Base-by-base conservation (phyloP, 2,329 filamentous ascomycete genomes). In the Monosporascus sp. region DNA sequence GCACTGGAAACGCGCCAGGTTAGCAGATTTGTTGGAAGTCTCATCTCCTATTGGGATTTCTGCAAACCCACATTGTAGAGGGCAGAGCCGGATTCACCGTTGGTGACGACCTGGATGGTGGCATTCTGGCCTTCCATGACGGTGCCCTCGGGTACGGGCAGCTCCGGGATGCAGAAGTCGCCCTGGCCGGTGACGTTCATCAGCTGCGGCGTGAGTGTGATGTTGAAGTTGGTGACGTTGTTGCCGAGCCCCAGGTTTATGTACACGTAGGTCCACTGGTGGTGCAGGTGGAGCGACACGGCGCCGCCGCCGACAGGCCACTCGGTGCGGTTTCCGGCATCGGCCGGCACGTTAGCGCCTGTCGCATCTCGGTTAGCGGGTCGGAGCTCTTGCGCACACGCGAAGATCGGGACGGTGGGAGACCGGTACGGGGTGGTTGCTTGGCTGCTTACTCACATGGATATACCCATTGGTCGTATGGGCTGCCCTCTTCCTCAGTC, bases 51-150 rank as follows among this genome's bases (percentile, higher is more conserved):
- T 54, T 66, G 51, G 38, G 49, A 50, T 51, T 16, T 19, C 11
- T 22, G 37, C 45, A 45, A 53, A 58, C 77, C 63, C 68, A 82
- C 79, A 70, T 86, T 88, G 70, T 90, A 91, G 35, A 91, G 72
- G 17, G 86, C 84, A 40, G 76, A 78, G 20, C 76, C 79, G 4
- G 72, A 74, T 22, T 80, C 74, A 27, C 82, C 84, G 47, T 83
- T 74, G 4, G 83, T 86, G 37, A 90, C 78, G 50, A 91, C 82
- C 72, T 91, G 88, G 52, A 91, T 73, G 35, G 82, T 86, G 16
- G 79, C 87, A 48, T 80, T 75, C 58, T 79, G 77, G 43, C 87
- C 88, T 38, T 88, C 82, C 24, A 66, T 67, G 38, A 85, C 46
- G 69, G 48, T 75, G 6, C 72, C 72, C 19, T 65, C 62, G 6